Evolutionary conservation across 139 green algal genomes (phyloP).

Genomic region (Eudorina sp.): DNA sequence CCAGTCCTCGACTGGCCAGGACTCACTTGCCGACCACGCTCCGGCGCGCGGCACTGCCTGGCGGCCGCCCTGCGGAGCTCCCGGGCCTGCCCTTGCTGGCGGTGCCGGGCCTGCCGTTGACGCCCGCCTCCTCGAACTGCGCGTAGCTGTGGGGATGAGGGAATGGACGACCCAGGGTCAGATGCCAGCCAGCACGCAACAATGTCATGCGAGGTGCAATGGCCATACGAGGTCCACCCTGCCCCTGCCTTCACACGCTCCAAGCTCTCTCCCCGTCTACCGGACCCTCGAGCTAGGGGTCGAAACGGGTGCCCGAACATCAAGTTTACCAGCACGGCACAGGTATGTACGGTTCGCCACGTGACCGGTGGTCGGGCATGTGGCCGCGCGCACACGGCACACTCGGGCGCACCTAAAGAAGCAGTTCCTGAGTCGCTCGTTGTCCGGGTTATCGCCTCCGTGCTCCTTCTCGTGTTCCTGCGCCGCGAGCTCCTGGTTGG

Average conservation of each 20-base stretch:
- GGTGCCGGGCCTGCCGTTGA: not conserved
- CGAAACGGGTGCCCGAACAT: no score
- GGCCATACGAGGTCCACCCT: no score
- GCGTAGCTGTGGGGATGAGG: constrained; percentile 24
- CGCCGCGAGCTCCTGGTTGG: constrained; percentile 56
- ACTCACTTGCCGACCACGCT: constrained; percentile 22
- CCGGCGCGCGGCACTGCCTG: constrained; percentile 29
- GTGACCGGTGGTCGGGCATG: no score
- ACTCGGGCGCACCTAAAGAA: constrained; percentile 53
- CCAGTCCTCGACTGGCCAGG: no score
- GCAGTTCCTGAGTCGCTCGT: constrained; percentile 54
- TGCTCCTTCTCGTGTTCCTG: constrained; percentile 47
- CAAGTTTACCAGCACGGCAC: no score
- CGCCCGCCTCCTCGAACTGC: constrained; percentile 45
- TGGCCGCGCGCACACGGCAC: not conserved
- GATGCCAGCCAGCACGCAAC: no score
- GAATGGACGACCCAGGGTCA: no score
- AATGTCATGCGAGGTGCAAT: no score
- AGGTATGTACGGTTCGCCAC: no score
- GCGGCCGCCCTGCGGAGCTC: not conserved
- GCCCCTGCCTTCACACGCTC: no score
- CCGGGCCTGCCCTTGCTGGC: not conserved
- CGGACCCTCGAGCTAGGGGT: no score
- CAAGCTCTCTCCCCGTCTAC: no score
- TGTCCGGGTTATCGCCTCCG: not conserved